phyloP scores from a whole-genome alignment of 2,329 filamentous ascomycete species.

The Colletotrichum graminicola region DNA sequence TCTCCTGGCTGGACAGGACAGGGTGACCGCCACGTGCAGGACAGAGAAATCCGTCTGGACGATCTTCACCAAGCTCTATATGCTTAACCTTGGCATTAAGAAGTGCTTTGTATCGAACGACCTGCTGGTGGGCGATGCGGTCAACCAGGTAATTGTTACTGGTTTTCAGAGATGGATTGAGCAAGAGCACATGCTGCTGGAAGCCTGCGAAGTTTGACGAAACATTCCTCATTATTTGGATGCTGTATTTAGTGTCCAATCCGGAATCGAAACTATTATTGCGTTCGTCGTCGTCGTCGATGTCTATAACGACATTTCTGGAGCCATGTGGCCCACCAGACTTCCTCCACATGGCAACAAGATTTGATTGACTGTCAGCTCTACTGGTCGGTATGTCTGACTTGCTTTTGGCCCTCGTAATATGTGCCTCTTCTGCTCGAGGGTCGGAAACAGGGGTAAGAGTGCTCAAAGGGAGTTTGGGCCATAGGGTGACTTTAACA shows the following conservation, averaged over 20 bases:
- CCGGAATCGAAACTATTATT: slow-evolving; percentile 60
- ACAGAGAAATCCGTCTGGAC: slow-evolving; percentile 73
- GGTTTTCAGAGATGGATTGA: slow-evolving; percentile 78
- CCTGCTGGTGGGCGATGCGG: slow-evolving; percentile 85
- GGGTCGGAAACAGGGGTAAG: slow-evolving; percentile 61
- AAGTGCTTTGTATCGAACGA: slow-evolving; percentile 82
- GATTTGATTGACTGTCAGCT: slow-evolving; percentile 50
- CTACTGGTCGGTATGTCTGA: slow-evolving; percentile 60
- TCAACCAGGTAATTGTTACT: slow-evolving; percentile 76
- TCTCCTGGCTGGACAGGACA: slow-evolving; percentile 69
- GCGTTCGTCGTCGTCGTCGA: slow-evolving; percentile 72
- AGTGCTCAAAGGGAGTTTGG: slow-evolving; percentile 49
- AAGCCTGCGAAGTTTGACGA: slow-evolving; percentile 82
- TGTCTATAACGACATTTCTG: slow-evolving; percentile 47
- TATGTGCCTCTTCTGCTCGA: slow-evolving; percentile 61
- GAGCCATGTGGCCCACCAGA: slow-evolving; percentile 61
- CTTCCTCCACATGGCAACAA: slow-evolving; percentile 66
- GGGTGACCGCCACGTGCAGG: slow-evolving; percentile 75
- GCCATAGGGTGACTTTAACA: too few relatives aligned
- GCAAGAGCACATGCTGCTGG: slow-evolving; percentile 75
- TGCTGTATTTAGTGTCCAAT: slow-evolving; percentile 72
- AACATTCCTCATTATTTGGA: slow-evolving; percentile 72
- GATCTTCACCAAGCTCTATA: slow-evolving; percentile 70
- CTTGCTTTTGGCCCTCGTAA: slow-evolving; percentile 68
- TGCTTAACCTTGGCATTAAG: slow-evolving; percentile 79